Conservation (phyloP, 2,329 filamentous ascomycete genomes). For the Rutstroemia sp. region DNA sequence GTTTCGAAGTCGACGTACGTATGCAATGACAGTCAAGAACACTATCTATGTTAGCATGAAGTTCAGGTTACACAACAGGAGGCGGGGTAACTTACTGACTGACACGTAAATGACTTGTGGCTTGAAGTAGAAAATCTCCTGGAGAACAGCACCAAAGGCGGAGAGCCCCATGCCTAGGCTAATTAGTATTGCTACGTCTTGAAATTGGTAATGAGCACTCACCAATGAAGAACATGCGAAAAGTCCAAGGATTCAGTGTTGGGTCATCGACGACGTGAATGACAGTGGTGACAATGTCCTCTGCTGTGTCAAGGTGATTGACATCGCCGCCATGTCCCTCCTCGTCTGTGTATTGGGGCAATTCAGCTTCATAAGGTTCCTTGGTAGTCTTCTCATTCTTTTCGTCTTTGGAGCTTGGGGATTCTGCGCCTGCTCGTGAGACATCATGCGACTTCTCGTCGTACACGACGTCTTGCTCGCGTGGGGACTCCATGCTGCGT, state of each 20-base stretch:
- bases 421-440: neutral
- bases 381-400: neutral
- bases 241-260: slow-evolving; percentile 29
- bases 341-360: neutral
- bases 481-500: slow-evolving; percentile 1
- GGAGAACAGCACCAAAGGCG: slow-evolving; percentile 33
- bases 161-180: slow-evolving; percentile 29
- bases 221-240: slow-evolving; percentile 34
- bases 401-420: neutral
- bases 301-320: slow-evolving; percentile 7
- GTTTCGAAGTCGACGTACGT: slow-evolving; percentile 21
- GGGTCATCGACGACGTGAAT: slow-evolving; percentile 17
- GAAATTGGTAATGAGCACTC: neutral
- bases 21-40: slow-evolving; percentile 38
- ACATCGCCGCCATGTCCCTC: slow-evolving; percentile 4
- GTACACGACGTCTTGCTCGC: neutral
- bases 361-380: neutral
- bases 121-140: slow-evolving; percentile 41
- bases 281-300: slow-evolving; percentile 11
- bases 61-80: neutral
- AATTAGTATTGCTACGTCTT: neutral
- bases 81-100: slow-evolving; percentile 17
- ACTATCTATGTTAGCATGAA: slow-evolving; percentile 15
- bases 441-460: slow-evolving; percentile 2
- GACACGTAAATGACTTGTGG: slow-evolving; percentile 39